Conservation (phyloP, 164 flowering plant genomes). For the Kingdonia uniflora region DNA sequence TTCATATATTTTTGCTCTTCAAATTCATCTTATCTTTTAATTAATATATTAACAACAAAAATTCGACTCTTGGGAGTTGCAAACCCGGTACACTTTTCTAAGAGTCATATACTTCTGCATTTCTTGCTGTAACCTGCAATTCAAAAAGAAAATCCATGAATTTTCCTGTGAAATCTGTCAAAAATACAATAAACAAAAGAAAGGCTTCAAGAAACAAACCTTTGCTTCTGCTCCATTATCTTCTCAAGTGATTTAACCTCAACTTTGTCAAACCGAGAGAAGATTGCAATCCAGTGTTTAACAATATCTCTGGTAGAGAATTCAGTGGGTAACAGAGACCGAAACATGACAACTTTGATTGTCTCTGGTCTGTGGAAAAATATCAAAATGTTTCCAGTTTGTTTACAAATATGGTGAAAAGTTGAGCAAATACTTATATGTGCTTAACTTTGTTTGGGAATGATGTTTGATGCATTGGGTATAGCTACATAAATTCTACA, state of each 20-base stretch:
- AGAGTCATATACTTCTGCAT: slow-evolving; percentile 85
- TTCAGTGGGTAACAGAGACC: slow-evolving; percentile 55
- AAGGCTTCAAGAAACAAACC: slow-evolving; percentile 34
- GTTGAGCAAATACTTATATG: too few relatives aligned
- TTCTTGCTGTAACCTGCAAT: slow-evolving; percentile 93
- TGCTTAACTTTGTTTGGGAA: too few relatives aligned
- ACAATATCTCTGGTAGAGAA: slow-evolving; percentile 53
- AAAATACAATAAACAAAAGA: slow-evolving; percentile 15
- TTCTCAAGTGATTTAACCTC: slow-evolving; percentile 90
- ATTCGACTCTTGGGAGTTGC: slow-evolving; percentile 8
- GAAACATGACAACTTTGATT: slow-evolving; percentile 57
- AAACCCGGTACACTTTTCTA: slow-evolving; percentile 71
- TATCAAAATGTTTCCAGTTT: neutral
- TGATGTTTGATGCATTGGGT: too few relatives aligned
- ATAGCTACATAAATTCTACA: too few relatives aligned
- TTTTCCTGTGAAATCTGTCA: slow-evolving; percentile 27
- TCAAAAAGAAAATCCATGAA: slow-evolving; percentile 34
- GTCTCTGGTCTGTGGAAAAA: slow-evolving; percentile 67
- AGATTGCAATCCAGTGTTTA: slow-evolving; percentile 56
- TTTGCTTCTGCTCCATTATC: slow-evolving; percentile 87
- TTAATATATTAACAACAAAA: too few relatives aligned
- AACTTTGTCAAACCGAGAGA: slow-evolving; percentile 71
- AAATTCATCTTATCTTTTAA: too few relatives aligned
- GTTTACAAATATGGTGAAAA: too few relatives aligned
- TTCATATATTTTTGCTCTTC: too few relatives aligned